phyloP scores from a whole-genome alignment of 2,329 filamentous ascomycete genomes.

The Penicillium sp. region DNA sequence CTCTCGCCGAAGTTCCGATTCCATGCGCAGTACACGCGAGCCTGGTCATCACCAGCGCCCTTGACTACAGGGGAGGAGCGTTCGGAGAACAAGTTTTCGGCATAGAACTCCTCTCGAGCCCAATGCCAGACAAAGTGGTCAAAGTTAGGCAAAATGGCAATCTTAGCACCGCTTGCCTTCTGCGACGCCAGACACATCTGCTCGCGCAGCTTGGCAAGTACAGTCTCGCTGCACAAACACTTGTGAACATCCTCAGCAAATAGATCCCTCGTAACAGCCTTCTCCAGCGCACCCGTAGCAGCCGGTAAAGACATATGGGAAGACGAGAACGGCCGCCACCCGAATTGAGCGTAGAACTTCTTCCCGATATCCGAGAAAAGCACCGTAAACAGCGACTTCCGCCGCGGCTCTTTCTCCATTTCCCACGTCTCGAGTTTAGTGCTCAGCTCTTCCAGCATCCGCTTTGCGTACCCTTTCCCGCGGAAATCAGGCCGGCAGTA shows the following conservation, averaged over 20 bases:
- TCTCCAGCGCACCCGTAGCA: conserved; percentile 22
- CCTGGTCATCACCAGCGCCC: conserved; percentile 62
- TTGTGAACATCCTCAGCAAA: conserved; percentile 32
- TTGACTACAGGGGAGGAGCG: conserved; percentile 55
- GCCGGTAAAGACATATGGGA: conserved; percentile 66
- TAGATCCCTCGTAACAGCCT: conserved; percentile 26
- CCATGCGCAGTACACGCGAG: conserved; percentile 40
- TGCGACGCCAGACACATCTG: conserved; percentile 52
- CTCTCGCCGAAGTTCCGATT: conserved; percentile 40
- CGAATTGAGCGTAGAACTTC: conserved; percentile 71
- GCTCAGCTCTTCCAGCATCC: conserved; percentile 69
- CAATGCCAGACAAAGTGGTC: conserved; percentile 74
- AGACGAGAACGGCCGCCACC: conserved; percentile 74
- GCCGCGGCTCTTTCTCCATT: conserved; percentile 38
- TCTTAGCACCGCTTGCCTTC: conserved; percentile 45
- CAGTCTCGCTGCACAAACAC: conserved; percentile 56
- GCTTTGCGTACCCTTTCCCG: conserved; percentile 70
- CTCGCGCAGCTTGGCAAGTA: conserved; percentile 64
- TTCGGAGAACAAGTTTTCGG: conserved; percentile 58
- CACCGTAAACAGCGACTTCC: conserved; percentile 64
- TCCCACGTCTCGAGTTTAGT: conserved; percentile 53
- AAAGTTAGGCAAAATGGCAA: conserved; percentile 67
- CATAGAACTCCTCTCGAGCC: conserved; percentile 76
- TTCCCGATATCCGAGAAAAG: conserved; percentile 86
- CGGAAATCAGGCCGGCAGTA: conserved; percentile 67